Percentiles rank a stretch among this genome's conserved stretches.
These are phyloP conservation scores for Pleodorina starrii DNA, from an alignment of 139 green algal genomes.

Conservation along the genomic window DNA sequence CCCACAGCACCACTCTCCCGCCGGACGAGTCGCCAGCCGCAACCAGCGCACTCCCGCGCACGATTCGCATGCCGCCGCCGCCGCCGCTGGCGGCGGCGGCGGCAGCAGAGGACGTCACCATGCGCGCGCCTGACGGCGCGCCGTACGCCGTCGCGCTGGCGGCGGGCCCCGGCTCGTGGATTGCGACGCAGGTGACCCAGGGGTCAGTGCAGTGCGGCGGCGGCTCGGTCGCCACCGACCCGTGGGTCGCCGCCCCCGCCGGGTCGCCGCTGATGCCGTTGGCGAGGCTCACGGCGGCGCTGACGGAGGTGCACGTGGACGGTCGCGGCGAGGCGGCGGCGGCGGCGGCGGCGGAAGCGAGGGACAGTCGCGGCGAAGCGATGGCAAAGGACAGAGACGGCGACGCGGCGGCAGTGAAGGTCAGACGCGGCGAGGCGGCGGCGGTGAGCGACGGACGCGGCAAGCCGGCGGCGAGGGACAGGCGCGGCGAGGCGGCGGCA, in stretches of 20 bases:
- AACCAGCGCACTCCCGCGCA: background rate
- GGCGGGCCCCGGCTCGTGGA: background rate
- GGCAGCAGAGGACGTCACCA: background rate
- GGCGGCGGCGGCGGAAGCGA: background rate
- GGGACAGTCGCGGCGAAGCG: no score
- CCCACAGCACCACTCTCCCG: slow-evolving; percentile 31
- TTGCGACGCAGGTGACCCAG: background rate
- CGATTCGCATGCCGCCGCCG: background rate
- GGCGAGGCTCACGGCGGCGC: no score
- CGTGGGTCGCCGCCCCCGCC: no score
- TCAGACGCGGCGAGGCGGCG: no score
- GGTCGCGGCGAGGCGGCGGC: background rate
- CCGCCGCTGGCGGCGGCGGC: background rate
- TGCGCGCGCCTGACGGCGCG: background rate
- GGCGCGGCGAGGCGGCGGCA: no score
- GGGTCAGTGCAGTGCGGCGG: background rate
- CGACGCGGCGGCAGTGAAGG: no score
- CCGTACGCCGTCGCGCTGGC: slow-evolving; percentile 10
- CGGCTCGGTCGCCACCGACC: no score
- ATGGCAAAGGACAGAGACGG: no score
- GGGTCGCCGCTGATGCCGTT: no score
- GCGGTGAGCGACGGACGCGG: no score
- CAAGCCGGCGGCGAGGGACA: no score
- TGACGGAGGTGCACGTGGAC: no score
- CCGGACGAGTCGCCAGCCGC: background rate